Conservation (phyloP, 2,329 filamentous ascomycete species). For the Albophoma yamanashiensis region DNA sequence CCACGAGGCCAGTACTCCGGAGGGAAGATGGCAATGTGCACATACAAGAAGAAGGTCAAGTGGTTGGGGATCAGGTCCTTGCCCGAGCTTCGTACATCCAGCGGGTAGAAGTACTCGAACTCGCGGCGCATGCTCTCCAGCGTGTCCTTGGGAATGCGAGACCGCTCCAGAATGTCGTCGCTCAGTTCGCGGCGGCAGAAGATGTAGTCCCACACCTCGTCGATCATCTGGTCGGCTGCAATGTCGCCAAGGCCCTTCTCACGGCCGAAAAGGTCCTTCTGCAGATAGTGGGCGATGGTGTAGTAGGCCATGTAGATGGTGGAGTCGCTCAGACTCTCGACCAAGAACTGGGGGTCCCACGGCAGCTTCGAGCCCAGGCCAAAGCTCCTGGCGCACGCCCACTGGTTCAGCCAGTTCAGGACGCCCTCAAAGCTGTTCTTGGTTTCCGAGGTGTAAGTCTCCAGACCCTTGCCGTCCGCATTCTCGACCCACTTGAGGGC, state of each 20-base stretch:
- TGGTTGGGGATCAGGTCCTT: slow-evolving; percentile 94
- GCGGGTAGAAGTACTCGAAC: slow-evolving; percentile 94
- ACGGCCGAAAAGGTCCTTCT: slow-evolving; percentile 78
- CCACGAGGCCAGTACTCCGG: slow-evolving; percentile 80
- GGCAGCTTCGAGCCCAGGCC: slow-evolving; percentile 90
- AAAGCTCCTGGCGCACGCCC: slow-evolving; percentile 87
- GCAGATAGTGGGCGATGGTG: slow-evolving; percentile 56
- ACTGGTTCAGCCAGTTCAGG: slow-evolving; percentile 86
- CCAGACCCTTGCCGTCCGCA: slow-evolving; percentile 54
- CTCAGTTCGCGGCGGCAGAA: slow-evolving; percentile 66
- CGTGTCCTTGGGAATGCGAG: slow-evolving; percentile 61
- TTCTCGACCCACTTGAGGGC: slow-evolving; percentile 64
- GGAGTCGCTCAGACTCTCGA: slow-evolving; percentile 84
- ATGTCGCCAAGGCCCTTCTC: slow-evolving; percentile 59
- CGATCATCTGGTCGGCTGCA: slow-evolving; percentile 76
- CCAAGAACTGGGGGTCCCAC: slow-evolving; percentile 84
- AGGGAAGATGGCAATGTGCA: slow-evolving; percentile 82
- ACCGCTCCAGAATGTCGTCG: slow-evolving; percentile 52
- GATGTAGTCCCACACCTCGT: slow-evolving; percentile 94
- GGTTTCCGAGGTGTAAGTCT: slow-evolving; percentile 71
- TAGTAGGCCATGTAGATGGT: slow-evolving; percentile 89
- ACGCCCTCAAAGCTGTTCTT: slow-evolving; percentile 76
- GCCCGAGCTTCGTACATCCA: slow-evolving; percentile 79
- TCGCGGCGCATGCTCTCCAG: slow-evolving; percentile 77
- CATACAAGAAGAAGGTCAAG: slow-evolving; percentile 90